A percentile compares a stretch with the other conserved stretches of the same genome.
Evolutionary conservation across 352 stramenopile genomes (phyloP).

Genomic region (Pythium aquatile): DNA sequence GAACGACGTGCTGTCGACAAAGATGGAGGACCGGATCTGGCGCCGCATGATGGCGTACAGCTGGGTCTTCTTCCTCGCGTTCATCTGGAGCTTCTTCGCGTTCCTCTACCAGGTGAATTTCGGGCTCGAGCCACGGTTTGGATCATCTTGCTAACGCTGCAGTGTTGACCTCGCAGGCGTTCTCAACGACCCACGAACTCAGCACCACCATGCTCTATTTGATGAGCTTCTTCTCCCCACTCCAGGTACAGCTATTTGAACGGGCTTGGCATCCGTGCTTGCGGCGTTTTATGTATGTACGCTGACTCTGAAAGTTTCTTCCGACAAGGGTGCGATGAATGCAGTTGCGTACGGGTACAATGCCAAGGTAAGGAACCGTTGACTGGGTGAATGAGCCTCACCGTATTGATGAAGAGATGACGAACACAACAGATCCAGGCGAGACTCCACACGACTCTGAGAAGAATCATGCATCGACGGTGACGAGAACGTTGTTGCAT

Average conservation of each 20-base stretch:
- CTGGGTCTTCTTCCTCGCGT: slow-evolving; percentile 50
- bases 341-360: slow-evolving; percentile 62
- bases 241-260: slow-evolving; percentile 42
- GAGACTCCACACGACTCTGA: neutral
- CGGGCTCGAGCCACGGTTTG: no score
- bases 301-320: neutral
- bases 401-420: neutral
- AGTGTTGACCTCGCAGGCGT: slow-evolving; percentile 17
- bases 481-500: neutral
- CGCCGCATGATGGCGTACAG: slow-evolving; percentile 64
- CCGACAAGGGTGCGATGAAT: slow-evolving; percentile 52
- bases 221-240: slow-evolving; percentile 63
- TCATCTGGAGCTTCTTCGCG: slow-evolving; percentile 45
- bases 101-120: slow-evolving; percentile 44
- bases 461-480: neutral
- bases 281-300: neutral
- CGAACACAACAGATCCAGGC: neutral
- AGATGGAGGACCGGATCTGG: slow-evolving; percentile 66
- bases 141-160: no score
- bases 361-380: slow-evolving; percentile 39
- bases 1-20: slow-evolving; percentile 58
- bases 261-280: no score
- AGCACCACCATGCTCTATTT: slow-evolving; percentile 54
- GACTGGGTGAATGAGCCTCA: neutral
- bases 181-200: slow-evolving; percentile 46